These are phyloP conservation scores for Tuber brumale DNA, from an alignment of 495 filamentous ascomycete species.

Conservation along the genomic window DNA sequence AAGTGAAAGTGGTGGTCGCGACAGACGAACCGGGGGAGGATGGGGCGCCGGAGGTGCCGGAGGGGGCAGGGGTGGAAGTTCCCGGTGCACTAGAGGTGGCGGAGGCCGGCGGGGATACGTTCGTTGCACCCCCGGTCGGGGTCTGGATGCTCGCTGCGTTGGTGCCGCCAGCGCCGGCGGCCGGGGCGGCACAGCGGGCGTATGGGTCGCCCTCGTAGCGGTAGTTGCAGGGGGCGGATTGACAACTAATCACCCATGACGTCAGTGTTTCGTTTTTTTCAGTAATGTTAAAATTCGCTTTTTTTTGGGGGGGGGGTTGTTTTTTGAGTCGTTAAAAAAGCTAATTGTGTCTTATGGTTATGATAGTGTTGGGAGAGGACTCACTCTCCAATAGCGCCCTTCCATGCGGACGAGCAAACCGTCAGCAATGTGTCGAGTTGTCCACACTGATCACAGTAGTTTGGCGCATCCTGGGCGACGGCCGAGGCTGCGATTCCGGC, in stretches of 20 bases:
- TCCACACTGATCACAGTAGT: neutral
- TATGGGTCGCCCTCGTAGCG: neutral
- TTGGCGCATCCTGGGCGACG: neutral
- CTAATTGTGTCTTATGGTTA: neutral
- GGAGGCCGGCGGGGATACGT: neutral
- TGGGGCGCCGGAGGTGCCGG: neutral
- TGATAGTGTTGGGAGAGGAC: neutral
- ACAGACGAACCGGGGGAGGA: neutral
- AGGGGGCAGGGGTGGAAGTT: too few species aligned
- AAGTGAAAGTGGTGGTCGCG: neutral
- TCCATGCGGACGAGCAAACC: neutral
- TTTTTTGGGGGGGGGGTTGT: neutral
- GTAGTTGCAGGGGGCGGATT: neutral
- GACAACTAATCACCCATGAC: neutral
- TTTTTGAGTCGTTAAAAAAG: neutral
- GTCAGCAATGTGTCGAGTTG: conserved; percentile 5
- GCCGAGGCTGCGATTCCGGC: neutral
- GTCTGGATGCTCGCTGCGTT: neutral
- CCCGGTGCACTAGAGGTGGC: neutral
- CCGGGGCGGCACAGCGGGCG: neutral
- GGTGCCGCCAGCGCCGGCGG: neutral
- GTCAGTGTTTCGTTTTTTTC: neutral
- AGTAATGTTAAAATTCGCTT: neutral
- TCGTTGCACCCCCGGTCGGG: neutral
- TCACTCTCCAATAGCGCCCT: conserved; percentile 3